These are phyloP conservation scores for Aspergillus sojae DNA, from an alignment of 2,329 filamentous ascomycete genomes.

Conservation along the genomic window DNA sequence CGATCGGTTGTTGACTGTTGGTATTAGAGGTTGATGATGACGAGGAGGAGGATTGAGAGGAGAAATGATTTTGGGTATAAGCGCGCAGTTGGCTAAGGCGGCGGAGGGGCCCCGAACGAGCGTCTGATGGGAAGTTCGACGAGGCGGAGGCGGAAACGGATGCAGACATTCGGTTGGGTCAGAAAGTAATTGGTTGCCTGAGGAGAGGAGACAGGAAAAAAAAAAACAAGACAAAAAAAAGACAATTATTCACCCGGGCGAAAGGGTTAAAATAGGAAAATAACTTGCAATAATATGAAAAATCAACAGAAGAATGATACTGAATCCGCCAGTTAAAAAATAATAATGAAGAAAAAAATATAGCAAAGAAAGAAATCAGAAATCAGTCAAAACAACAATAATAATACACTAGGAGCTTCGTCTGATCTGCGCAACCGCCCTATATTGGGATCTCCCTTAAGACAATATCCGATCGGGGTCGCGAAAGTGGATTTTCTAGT, in stretches of 20 bases:
- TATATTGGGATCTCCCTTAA: slow-evolving; percentile 15
- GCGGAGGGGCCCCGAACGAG: slow-evolving; percentile 40
- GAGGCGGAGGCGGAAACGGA: slow-evolving; percentile 42
- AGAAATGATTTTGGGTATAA: slow-evolving; percentile 38
- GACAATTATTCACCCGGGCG: not conserved
- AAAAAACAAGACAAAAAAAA: not conserved
- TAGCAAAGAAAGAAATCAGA: not conserved
- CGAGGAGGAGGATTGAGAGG: slow-evolving; percentile 25
- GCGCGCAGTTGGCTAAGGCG: slow-evolving; percentile 45
- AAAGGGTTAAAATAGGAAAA: not conserved
- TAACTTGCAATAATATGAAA: not conserved
- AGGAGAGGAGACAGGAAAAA: not conserved
- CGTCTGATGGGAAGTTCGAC: slow-evolving; percentile 31
- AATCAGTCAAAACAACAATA: not conserved
- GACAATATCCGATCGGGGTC: slow-evolving; percentile 11
- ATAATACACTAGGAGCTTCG: slow-evolving; percentile 9
- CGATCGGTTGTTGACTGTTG: slow-evolving; percentile 30
- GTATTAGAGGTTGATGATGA: slow-evolving; percentile 23
- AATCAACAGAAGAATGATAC: not conserved
- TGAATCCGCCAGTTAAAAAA: not conserved
- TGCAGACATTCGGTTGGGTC: slow-evolving; percentile 28
- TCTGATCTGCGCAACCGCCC: slow-evolving; percentile 18
- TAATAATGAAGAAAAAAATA: not conserved
- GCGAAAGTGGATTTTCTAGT: slow-evolving; percentile 4
- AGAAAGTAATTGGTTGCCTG: slow-evolving; percentile 1